Base-by-base conservation (phyloP, 768 basidiomycete genomes). In the Boletellus ananiceps region DNA sequence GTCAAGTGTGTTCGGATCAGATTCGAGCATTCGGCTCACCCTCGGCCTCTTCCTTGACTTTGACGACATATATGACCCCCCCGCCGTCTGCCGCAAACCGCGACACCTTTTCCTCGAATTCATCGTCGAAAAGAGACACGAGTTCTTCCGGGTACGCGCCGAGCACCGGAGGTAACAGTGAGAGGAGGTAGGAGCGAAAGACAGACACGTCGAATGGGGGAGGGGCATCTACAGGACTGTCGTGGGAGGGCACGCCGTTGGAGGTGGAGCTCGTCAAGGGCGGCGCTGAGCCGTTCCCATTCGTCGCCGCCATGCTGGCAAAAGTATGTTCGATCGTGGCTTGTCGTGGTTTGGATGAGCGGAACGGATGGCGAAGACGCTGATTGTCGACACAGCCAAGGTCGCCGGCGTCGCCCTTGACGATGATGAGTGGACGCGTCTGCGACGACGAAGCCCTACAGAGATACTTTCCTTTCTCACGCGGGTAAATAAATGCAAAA, bases 21-120 rank as follows among this genome's bases (percentile, higher is more conserved):
- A 50, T n/a, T 16, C 27, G 37, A 27, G n/a, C 5, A 0, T 31
- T 31, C 21, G 56, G 60, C 75, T 55, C 57, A 87, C 90, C 85
- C 69, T 89, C 88, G 13, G 73, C 70, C 42, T 87, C 87, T 32
- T 88, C 83, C 66, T 74, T 84, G 50, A 76, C 72, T 71, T 93
- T 92, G 33, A 89, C 83, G 25, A 93, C 83, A 66, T 93, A 93
- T 39, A 93, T 72, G 25, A 85, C 87, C 13, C 80, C 87, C 6
- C 83, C 83, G 25, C 78, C 81, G 55, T 93, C 91, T 4, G 73
- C 71, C 8, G 88, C 83, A 69, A 93, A 93, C 48, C 84, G 78
- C 42, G 78, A 65, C 18, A 91, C 84, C 57, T 80, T 82, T 55
- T 88, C 88, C 48, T 84, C 78, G 54, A 90, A 93, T 21, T 79